Evolutionary conservation across 2,329 filamentous ascomycete genomes (phyloP).

Genomic region (Anthostomella pinea): DNA sequence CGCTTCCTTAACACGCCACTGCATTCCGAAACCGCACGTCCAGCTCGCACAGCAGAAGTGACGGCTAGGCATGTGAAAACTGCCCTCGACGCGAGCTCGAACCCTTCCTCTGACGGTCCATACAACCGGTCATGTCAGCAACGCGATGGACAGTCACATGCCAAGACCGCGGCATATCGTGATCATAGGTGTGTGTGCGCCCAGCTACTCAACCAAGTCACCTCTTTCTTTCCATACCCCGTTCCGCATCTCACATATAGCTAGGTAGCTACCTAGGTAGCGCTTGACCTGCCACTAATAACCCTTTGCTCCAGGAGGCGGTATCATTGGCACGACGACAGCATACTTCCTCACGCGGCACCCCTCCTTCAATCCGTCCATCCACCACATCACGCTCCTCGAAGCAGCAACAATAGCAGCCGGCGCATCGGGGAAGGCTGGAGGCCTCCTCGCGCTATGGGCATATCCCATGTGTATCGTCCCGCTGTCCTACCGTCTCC

Average conservation of each 20-base stretch:
- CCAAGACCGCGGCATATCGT: constrained; percentile 33
- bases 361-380: constrained; percentile 69
- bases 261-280: no score
- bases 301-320: constrained; percentile 67
- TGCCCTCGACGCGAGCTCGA: no score
- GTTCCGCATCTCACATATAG: no score
- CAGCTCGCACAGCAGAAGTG: no score
- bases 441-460: constrained; percentile 86
- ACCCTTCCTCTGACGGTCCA: constrained; percentile 3
- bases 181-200: constrained; percentile 28
- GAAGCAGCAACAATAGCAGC: constrained; percentile 83
- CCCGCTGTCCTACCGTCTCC: constrained; percentile 78
- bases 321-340: constrained; percentile 87
- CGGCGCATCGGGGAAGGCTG: constrained; percentile 93
- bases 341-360: constrained; percentile 91
- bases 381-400: constrained; percentile 78
- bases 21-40: no score
- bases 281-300: no score
- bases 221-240: constrained; percentile 2
- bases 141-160: constrained; percentile 28
- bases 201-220: constrained; percentile 1
- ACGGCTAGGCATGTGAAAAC: no score
- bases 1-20: no score
- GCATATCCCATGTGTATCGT: constrained; percentile 85
- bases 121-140: constrained; percentile 25